phyloP scores from a whole-genome alignment of 192 early-diverging fungal species.

The Pilobolus umbonatus region DNA sequence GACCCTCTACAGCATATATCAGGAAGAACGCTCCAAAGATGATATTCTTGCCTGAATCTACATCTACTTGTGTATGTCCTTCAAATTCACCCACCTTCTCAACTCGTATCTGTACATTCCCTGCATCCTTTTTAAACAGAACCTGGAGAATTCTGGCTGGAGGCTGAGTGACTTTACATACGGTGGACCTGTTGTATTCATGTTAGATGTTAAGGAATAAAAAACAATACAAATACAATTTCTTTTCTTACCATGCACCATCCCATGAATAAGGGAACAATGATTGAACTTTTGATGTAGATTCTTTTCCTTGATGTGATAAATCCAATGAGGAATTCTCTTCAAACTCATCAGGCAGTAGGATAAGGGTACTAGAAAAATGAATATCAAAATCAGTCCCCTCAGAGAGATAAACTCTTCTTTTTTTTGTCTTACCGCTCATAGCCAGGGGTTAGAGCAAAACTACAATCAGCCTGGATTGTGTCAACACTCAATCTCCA shows the following conservation, averaged over 20 bases:
- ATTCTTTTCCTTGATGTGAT: conserved; percentile 49
- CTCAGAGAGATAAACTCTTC: background rate
- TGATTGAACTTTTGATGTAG: conserved; percentile 37
- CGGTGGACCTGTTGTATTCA: conserved; percentile 23
- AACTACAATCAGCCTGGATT: conserved; percentile 11
- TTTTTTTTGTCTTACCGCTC: conserved; percentile 25
- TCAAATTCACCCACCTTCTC: conserved; percentile 14
- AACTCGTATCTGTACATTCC: conserved; percentile 8
- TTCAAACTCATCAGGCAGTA: conserved; percentile 15
- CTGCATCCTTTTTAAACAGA: conserved; percentile 9
- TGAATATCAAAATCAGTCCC: background rate
- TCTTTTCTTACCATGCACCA: conserved; percentile 44
- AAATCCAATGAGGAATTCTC: conserved; percentile 20
- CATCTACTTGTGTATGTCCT: background rate
- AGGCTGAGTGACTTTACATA: conserved; percentile 14
- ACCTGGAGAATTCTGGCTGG: conserved; percentile 23
- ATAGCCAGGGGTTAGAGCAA: conserved; percentile 54
- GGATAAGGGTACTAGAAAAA: conserved; percentile 7
- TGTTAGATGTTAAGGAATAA: background rate
- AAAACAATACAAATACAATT: conserved; percentile 2
- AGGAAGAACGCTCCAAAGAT: conserved; percentile 48
- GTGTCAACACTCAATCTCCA: conserved; percentile 43
- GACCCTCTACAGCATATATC: conserved; percentile 54
- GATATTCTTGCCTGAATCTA: conserved; percentile 29
- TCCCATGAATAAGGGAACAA: conserved; percentile 54